Base-by-base conservation (phyloP, 768 basidiomycete species). In the Leccinum ochraceum region DNA sequence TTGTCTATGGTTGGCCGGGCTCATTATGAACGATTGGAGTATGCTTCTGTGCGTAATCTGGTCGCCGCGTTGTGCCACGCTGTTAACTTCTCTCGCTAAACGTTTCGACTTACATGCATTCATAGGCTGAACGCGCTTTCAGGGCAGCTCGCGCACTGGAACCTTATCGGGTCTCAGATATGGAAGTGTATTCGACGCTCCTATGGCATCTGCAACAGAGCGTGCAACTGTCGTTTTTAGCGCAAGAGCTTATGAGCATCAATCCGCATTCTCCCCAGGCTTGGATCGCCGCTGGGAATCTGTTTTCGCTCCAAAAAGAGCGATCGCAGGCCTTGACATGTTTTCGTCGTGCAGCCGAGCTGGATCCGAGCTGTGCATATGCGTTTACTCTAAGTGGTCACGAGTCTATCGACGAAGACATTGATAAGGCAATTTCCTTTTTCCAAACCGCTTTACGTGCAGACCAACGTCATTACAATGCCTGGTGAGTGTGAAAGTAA, bases 261-360 rank as follows among this genome's bases (percentile, higher is more conserved):
- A 81, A 89, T 65, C 85, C 94, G n/a, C 85, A 83, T 59, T 86
- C 90, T 26, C 78, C 95, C 11, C 86, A 95, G 70, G 86, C 95
- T 16, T 99, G 97, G 97, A 97, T 98, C 66, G 92, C 95, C 1
- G 87, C 94, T 30, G 97, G 97, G 56, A 99, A 99, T 77, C 79
- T 93, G 67, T 98, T 98, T 76, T 96, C 94, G 14, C 76, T 97
- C 68, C 90, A 96, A 76, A 95, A 94, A 77, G 95, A 99, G 69
- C 89, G 94, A 66, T 80, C 90, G 54, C 92, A 97, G 70, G 95
- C 97, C 17, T 78, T 98, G 76, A 88, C 91, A 73, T 97, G 95
- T 78, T 98, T 99, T 78, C 83, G 87, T 60, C 87, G 97, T 54
- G 97, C 97, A 48, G 85, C 87, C 22, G 89, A 95, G 74, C 75